A percentile compares a stretch with the other conserved stretches of the same genome.
Conservation (phyloP, 345 rosid genomes). For the Pugionium cornutum region DNA sequence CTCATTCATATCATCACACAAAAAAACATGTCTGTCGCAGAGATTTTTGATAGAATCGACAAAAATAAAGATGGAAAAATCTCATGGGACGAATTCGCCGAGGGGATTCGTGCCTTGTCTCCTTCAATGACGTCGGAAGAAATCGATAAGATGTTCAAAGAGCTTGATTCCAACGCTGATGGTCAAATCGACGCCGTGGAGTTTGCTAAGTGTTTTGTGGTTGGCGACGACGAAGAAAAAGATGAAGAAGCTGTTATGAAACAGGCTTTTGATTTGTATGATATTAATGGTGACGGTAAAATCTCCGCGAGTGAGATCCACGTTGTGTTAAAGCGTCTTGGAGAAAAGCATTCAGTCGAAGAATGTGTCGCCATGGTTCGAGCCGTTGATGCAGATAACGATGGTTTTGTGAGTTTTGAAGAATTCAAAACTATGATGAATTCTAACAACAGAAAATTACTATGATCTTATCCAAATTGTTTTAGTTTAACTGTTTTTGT, state of each 20-base stretch:
- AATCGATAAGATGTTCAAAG: constrained; percentile 28
- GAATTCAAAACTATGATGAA: constrained; percentile 23
- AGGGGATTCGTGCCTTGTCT: constrained; percentile 17
- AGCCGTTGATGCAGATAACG: constrained; percentile 2
- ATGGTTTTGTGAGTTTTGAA: constrained; percentile 27
- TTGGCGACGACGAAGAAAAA: not conserved
- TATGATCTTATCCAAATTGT: not conserved
- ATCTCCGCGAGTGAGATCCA: constrained; percentile 31
- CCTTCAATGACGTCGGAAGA: constrained; percentile 17
- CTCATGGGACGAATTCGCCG: constrained; percentile 31
- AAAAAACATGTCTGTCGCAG: not conserved
- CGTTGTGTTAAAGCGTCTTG: constrained; percentile 10
- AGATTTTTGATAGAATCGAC: constrained; percentile 13
- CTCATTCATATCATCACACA: not conserved
- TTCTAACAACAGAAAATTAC: not conserved
- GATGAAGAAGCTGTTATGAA: constrained; percentile 8
- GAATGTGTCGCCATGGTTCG: constrained; percentile 15
- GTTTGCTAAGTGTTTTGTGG: not conserved
- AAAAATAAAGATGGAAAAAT: constrained; percentile 32
- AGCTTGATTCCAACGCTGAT: constrained; percentile 18
- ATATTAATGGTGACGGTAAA: constrained; percentile 28
- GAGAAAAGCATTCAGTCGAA: constrained; percentile 7
- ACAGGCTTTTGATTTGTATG: constrained; percentile 27
- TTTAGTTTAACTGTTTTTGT: not conserved
- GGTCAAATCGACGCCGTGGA: constrained; percentile 4